These are phyloP conservation scores for Xylariaceae sp. DNA, from an alignment of 2,329 filamentous ascomycete species.

Conservation along the genomic window DNA sequence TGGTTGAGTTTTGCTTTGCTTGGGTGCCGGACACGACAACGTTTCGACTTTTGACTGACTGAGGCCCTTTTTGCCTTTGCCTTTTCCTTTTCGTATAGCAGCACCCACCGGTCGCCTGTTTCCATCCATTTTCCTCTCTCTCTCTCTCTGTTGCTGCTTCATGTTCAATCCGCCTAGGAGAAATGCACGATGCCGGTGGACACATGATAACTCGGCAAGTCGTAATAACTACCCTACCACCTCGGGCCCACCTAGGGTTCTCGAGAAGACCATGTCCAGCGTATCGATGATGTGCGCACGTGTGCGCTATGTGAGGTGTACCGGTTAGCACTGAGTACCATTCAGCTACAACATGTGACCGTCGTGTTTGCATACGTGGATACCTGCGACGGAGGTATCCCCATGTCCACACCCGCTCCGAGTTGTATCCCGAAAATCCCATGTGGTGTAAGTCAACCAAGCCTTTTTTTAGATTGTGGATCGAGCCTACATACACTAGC, in stretches of 20 bases:
- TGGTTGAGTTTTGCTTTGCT: neutral
- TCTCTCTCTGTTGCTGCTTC: neutral
- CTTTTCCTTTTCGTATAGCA: neutral
- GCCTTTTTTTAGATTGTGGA: conserved; percentile 1
- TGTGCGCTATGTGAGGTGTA: neutral
- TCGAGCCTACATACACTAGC: neutral
- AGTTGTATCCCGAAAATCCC: neutral
- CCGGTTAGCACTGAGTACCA: neutral
- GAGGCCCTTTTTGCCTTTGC: neutral
- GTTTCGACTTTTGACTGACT: neutral
- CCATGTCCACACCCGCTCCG: neutral
- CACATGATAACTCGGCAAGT: neutral
- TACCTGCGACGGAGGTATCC: neutral
- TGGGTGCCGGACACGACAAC: neutral
- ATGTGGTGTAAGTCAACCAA: neutral
- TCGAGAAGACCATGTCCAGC: neutral
- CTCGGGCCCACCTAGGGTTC: neutral
- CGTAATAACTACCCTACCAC: too few relatives aligned
- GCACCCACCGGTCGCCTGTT: too few relatives aligned
- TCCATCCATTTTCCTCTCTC: too few relatives aligned
- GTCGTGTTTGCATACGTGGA: neutral
- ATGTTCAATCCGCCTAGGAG: neutral
- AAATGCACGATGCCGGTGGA: conserved; percentile 1
- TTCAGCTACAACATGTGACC: neutral
- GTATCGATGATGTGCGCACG: neutral